Percentiles rank a stretch among this genome's conserved stretches.
phyloP scores from a whole-genome alignment of 164 flowering plant species.

The Vitis rupestris region DNA sequence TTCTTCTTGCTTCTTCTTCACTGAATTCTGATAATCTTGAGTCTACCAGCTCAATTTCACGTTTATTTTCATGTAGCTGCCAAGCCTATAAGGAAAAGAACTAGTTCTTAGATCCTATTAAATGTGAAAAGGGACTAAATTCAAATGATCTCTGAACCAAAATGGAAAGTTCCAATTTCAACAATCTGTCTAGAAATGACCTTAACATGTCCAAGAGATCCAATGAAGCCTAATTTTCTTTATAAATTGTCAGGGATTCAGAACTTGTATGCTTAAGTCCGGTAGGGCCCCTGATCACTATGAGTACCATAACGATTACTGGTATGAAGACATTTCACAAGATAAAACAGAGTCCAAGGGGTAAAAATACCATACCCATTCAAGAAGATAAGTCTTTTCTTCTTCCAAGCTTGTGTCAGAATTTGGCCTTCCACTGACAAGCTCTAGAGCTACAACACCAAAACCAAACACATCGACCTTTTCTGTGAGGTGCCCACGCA shows the following conservation, averaged over 20 bases:
- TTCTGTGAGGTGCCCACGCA: slow-evolving; percentile 68
- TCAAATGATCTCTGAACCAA: neutral
- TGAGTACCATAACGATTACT: too few species aligned
- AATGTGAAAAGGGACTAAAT: neutral
- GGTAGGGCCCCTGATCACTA: too few species aligned
- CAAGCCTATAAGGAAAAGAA: slow-evolving; percentile 39
- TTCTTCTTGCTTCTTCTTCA: slow-evolving; percentile 39
- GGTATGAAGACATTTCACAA: too few species aligned
- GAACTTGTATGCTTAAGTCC: neutral
- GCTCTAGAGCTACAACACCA: slow-evolving; percentile 61
- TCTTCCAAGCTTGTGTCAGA: slow-evolving; percentile 37
- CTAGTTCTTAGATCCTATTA: neutral
- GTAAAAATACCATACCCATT: slow-evolving; percentile 38
- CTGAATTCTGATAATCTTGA: slow-evolving; percentile 26
- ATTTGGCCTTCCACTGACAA: slow-evolving; percentile 59
- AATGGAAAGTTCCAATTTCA: too few species aligned
- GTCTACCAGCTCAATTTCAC: slow-evolving; percentile 45
- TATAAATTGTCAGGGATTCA: neutral
- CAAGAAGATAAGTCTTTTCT: slow-evolving; percentile 49
- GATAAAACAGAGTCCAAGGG: too few species aligned
- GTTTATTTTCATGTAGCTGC: slow-evolving; percentile 42
- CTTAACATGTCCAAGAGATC: too few species aligned
- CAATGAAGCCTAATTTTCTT: too few species aligned
- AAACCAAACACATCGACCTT: slow-evolving; percentile 59
- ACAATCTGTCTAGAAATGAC: too few species aligned